Conservation (phyloP, 2,329 filamentous ascomycete species). For the Aspergillus sp. region DNA sequence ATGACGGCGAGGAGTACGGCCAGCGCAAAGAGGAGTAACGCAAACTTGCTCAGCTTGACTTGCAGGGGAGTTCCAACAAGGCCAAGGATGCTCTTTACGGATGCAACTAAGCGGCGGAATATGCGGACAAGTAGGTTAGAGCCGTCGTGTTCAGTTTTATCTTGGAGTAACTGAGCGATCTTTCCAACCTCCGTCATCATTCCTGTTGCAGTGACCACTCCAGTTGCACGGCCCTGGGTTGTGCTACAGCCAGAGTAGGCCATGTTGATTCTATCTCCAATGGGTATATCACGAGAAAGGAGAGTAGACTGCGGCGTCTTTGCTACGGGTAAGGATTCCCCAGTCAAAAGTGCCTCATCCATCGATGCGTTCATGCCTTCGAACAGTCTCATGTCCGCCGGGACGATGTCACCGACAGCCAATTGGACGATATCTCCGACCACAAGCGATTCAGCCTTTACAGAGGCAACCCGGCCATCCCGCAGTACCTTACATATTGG, state of each 20-base stretch:
- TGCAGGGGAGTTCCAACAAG: constrained; percentile 75
- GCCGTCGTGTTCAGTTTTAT: constrained; percentile 38
- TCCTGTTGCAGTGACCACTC: constrained; percentile 59
- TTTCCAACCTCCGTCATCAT: constrained; percentile 64
- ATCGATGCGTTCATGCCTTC: constrained; percentile 70
- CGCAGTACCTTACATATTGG: constrained; percentile 58
- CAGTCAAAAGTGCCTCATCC: constrained; percentile 65
- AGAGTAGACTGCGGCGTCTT: constrained; percentile 45
- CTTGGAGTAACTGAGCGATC: constrained; percentile 58
- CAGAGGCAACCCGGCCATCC: constrained; percentile 52
- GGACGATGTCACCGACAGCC: constrained; percentile 58
- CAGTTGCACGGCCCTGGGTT: constrained; percentile 59
- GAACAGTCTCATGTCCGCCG: constrained; percentile 56
- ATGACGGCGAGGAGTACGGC: constrained; percentile 64
- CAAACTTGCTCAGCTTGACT: constrained; percentile 81
- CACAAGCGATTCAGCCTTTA: constrained; percentile 58
- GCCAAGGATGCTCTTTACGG: constrained; percentile 52
- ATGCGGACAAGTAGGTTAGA: constrained; percentile 26
- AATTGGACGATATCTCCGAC: constrained; percentile 57
- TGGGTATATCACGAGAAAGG: constrained; percentile 30
- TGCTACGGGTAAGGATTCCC: constrained; percentile 60
- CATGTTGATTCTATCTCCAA: constrained; percentile 61
- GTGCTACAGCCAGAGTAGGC: constrained; percentile 62
- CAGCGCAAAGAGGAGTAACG: constrained; percentile 73
- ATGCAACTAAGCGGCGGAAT: constrained; percentile 43